Base-by-base conservation (phyloP, 306 rosid genomes). In the Hippophae rhamnoides region DNA sequence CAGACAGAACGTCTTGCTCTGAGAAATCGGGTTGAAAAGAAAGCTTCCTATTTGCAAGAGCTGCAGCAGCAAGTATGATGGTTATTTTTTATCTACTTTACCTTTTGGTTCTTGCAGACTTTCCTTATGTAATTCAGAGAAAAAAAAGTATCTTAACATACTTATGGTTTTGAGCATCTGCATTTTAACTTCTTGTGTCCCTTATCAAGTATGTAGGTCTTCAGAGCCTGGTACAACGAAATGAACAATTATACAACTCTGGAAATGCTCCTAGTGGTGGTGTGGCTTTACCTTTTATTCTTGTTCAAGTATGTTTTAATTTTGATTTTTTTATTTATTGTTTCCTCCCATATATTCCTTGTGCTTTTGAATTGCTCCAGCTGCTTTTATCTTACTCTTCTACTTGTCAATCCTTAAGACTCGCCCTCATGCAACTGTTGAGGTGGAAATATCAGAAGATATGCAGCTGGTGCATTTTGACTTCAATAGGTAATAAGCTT, bases 391-490 rank as follows among this genome's bases (percentile, higher is more conserved):
- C 45, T 64, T n/a, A 18, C 5, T 23, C 40, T 13, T 43, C 67
- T 56, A 68, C 68, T 13, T 66, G 61, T 77, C 18, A 43, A 61
- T 67, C 58, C 65, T 70, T 44, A 63, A 92, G 98, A 92, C 98
- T 56, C 86, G 96, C 11, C 96, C 98, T 41, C 96, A 92, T 83
- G 98, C 98, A 56, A 92, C 96, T 61, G 96, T 92, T 45, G 98
- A 92, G 81, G 95, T 92, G 73, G 96, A 92, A 83, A 92, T 87
- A 73, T 92, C 98, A 63, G 98, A 92, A 82, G 98, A 92, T 72
- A 92, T 83, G 98, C 96, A 90, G 76, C 83, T 92, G 73, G 96
- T 92, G 69, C 98, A 92, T 78, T 92, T 92, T 75, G 98, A 92
- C 76, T 92, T 92, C 86, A 92, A 82, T 63, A 92, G 98, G 98